Conservation (phyloP, 169 alveolate species). For the Plasmodium coatneyi region DNA sequence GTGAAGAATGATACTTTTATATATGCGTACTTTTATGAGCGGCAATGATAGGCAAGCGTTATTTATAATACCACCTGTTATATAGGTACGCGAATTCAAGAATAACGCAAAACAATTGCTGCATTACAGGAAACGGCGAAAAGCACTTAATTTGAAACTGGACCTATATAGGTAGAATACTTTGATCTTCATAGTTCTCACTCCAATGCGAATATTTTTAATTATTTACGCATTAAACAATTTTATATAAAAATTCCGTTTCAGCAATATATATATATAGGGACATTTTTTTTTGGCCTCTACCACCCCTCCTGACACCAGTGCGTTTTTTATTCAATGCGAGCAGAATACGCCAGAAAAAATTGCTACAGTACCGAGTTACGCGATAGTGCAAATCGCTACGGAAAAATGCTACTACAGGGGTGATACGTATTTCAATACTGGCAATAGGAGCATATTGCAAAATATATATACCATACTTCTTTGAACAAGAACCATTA, state of each 20-base stretch:
- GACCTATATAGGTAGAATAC: not conserved
- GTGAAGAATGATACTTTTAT: not conserved
- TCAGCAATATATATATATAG: not conserved
- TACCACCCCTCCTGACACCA: slow-evolving; percentile 45
- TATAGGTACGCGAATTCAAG: not conserved
- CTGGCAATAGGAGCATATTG: not conserved
- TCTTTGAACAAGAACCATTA: not conserved
- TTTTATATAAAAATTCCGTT: too few species aligned
- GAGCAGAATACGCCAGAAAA: not conserved
- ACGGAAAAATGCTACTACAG: not conserved
- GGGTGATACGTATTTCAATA: not conserved
- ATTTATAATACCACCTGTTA: not conserved
- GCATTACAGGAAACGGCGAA: not conserved
- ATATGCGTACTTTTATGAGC: not conserved
- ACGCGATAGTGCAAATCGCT: not conserved
- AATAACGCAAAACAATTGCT: not conserved
- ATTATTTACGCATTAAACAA: not conserved
- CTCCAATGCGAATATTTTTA: not conserved
- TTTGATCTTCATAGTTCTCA: not conserved
- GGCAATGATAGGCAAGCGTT: not conserved
- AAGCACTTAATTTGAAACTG: not conserved
- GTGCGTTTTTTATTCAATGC: not conserved
- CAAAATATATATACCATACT: not conserved
- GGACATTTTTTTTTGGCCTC: not conserved
- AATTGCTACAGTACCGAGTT: not conserved